Conservation (phyloP, 2,329 filamentous ascomycete genomes). For the Beauveria asiatica region DNA sequence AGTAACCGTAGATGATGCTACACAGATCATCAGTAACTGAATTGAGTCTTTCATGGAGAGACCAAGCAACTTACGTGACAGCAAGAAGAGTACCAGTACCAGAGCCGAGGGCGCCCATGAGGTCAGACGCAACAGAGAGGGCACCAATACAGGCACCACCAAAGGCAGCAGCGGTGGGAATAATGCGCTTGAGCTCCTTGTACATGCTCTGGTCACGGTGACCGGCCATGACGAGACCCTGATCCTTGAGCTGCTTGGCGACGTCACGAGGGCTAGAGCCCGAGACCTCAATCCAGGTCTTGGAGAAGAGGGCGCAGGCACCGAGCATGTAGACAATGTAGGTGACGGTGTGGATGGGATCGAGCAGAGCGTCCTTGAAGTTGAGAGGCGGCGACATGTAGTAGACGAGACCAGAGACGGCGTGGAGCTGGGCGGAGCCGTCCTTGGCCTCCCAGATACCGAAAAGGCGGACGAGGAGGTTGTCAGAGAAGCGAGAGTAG, state of each 20-base stretch:
- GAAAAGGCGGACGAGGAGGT: constrained; percentile 93
- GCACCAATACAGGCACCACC: constrained; percentile 98
- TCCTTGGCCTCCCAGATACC: constrained; percentile 98
- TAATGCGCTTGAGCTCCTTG: constrained; percentile 99
- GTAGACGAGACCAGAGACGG: constrained; percentile 89
- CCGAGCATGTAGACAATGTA: constrained; percentile 98
- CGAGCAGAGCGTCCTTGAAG: constrained; percentile 93
- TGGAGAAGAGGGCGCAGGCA: constrained; percentile 96
- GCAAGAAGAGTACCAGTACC: constrained; percentile 97
- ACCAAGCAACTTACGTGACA: constrained; percentile 70
- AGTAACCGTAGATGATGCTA: constrained; percentile 98
- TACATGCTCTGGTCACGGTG: constrained; percentile 99
- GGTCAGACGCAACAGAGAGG: constrained; percentile 88
- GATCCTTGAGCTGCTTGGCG: constrained; percentile 99
- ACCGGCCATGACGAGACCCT: constrained; percentile 98
- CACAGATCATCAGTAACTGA: constrained; percentile 25
- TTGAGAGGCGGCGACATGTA: constrained; percentile 99
- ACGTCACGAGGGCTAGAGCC: constrained; percentile 96
- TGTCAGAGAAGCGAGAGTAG: constrained; percentile 97
- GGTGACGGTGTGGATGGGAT: constrained; percentile 91
- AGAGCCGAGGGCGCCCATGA: constrained; percentile 90
- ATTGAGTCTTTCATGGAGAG: not conserved
- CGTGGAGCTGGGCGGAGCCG: constrained; percentile 90
- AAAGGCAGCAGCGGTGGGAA: constrained; percentile 94
- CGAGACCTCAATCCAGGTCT: constrained; percentile 99